Conservation (phyloP, 2,329 filamentous ascomycete species). For the Beauveria asiatica region DNA sequence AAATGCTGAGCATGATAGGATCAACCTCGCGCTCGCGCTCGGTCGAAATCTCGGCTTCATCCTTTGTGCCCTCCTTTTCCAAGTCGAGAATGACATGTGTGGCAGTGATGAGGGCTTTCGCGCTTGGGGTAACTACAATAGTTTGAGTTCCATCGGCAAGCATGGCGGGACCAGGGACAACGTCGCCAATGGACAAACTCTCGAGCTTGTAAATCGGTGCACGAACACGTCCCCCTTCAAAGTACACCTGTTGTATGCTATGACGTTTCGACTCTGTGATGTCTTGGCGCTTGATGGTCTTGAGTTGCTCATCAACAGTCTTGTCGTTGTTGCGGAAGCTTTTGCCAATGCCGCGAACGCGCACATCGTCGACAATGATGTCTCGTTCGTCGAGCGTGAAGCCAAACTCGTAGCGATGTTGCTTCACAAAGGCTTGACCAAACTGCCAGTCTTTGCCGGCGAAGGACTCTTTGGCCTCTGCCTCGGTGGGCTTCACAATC, state of each 20-base stretch:
- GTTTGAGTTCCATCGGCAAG: constrained; percentile 85
- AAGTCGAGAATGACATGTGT: constrained; percentile 89
- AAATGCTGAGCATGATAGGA: constrained; percentile 71
- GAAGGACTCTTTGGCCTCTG: constrained; percentile 51
- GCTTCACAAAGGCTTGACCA: constrained; percentile 72
- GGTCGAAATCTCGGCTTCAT: constrained; percentile 13
- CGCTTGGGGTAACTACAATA: constrained; percentile 75
- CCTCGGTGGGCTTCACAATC: constrained; percentile 64
- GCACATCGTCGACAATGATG: constrained; percentile 83
- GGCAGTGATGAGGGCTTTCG: constrained; percentile 67
- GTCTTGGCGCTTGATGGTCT: constrained; percentile 53
- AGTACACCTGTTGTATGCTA: constrained; percentile 65
- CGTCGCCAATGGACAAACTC: constrained; percentile 62
- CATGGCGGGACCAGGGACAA: constrained; percentile 72
- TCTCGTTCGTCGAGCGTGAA: constrained; percentile 79
- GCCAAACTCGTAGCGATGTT: constrained; percentile 88
- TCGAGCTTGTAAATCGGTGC: constrained; percentile 80
- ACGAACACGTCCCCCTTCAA: constrained; percentile 68
- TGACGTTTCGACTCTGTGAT: constrained; percentile 53
- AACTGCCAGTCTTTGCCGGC: constrained; percentile 69
- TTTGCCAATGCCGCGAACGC: constrained; percentile 81
- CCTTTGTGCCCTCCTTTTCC: constrained; percentile 42
- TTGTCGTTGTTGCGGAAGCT: constrained; percentile 72
- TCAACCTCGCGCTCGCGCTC: constrained; percentile 30
- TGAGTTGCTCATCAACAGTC: constrained; percentile 77